These are phyloP conservation scores for Begonia loranthoides DNA, from an alignment of 306 rosid genomes.

Conservation along the genomic window DNA sequence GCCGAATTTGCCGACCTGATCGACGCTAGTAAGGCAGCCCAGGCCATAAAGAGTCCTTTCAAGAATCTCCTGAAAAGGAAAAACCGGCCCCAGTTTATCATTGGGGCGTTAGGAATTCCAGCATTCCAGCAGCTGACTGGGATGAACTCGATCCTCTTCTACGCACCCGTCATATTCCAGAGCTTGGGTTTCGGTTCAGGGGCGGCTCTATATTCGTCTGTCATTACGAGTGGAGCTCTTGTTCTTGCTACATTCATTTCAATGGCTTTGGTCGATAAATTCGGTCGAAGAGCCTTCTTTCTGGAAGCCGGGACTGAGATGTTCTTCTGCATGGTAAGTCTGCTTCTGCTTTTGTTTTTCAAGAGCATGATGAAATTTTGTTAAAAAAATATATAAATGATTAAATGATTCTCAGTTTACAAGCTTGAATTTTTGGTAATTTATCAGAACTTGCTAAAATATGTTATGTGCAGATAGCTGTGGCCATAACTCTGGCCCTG, in stretches of 20 bases:
- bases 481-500: slow-evolving; percentile 48
- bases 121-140: slow-evolving; percentile 98
- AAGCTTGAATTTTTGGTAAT: no score
- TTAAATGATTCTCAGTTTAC: no score
- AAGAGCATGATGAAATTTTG: no score
- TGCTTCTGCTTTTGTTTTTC: no score
- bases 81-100: slow-evolving; percentile 79
- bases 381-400: no score
- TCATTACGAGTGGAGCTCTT: slow-evolving; percentile 67
- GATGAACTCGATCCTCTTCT: slow-evolving; percentile 88
- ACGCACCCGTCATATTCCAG: slow-evolving; percentile 95
- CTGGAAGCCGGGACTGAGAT: slow-evolving; percentile 88
- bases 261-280: slow-evolving; percentile 70
- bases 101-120: slow-evolving; percentile 87
- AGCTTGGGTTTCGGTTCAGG: slow-evolving; percentile 81
- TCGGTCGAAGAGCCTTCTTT: slow-evolving; percentile 84
- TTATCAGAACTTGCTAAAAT: no score
- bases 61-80: slow-evolving; percentile 48
- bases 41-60: slow-evolving; percentile 45
- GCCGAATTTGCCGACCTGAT: slow-evolving; percentile 78
- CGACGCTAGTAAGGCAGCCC: slow-evolving; percentile 73
- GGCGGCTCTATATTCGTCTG: slow-evolving; percentile 64
- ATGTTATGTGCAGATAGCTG: slow-evolving; percentile 33
- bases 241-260: slow-evolving; percentile 75
- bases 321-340: slow-evolving; percentile 71